Percentiles rank a stretch among this genome's conserved stretches.
These are phyloP conservation scores for Trypanosoma rangeli DNA, from an alignment of 208 protist species.

Conservation along the genomic window DNA sequence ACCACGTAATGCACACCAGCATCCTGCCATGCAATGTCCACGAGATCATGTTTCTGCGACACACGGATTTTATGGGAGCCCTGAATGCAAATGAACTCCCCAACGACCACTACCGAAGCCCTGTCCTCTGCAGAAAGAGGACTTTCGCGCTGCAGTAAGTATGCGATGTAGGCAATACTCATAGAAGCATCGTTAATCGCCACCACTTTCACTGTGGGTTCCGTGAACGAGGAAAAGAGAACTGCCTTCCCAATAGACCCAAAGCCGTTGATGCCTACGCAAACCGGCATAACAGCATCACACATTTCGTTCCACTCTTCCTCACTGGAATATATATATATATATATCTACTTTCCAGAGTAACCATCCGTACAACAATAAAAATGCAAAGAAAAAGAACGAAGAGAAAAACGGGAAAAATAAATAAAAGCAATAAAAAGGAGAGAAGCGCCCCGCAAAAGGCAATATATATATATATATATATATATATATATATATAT, in stretches of 20 bases:
- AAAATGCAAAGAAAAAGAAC: not conserved
- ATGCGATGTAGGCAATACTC: slow-evolving; percentile 92
- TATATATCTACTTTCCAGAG: slow-evolving; percentile 2
- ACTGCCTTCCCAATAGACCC: slow-evolving; percentile 94
- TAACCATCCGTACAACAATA: not conserved
- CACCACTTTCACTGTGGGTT: slow-evolving; percentile 71
- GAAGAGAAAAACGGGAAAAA: not conserved
- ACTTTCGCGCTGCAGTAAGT: slow-evolving; percentile 94
- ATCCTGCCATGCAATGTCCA: slow-evolving; percentile 91
- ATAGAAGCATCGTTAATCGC: slow-evolving; percentile 96
- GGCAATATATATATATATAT: not conserved
- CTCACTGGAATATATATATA: not conserved
- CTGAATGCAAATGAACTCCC: slow-evolving; percentile 51
- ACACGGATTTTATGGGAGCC: slow-evolving; percentile 39
- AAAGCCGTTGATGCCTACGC: slow-evolving; percentile 96
- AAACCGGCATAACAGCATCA: slow-evolving; percentile 22
- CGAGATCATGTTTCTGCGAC: slow-evolving; percentile 67
- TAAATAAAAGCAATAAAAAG: slow-evolving; percentile 1
- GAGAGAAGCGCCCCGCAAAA: not conserved
- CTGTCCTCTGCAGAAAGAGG: slow-evolving; percentile 54
- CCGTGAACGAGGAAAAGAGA: slow-evolving; percentile 76
- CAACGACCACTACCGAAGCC: slow-evolving; percentile 30
- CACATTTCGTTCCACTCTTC: slow-evolving; percentile 6
- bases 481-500: slow-evolving; percentile 23
- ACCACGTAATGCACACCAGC: slow-evolving; percentile 93